A percentile compares a stretch with the other conserved stretches of the same genome.
These are phyloP conservation scores for Alternaria sp. DNA, from an alignment of 2,329 filamentous ascomycete genomes.

Conservation along the genomic window DNA sequence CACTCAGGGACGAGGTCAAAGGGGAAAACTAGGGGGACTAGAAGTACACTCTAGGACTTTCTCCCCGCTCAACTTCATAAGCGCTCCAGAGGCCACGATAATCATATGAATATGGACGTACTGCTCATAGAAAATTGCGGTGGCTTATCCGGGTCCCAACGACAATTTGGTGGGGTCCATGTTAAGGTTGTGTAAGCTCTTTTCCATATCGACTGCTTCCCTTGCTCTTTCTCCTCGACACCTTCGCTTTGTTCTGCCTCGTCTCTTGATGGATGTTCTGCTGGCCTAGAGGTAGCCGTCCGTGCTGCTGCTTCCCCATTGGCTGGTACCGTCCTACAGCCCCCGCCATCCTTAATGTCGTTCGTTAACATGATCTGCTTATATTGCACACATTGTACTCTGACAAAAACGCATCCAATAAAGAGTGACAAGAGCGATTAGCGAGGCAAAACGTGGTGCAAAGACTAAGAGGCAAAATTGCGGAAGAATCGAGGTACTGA, in stretches of 20 bases:
- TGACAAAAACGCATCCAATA: slow-evolving; percentile 1
- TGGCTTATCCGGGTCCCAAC: slow-evolving; percentile 72
- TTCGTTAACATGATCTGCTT: background rate
- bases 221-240: background rate
- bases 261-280: background rate
- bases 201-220: slow-evolving; percentile 25
- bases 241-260: background rate
- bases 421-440: background rate
- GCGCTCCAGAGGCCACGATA: background rate
- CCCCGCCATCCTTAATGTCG: slow-evolving; percentile 2
- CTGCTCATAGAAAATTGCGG: slow-evolving; percentile 70
- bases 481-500: background rate
- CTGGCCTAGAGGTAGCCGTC: background rate
- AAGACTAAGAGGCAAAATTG: background rate
- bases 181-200: slow-evolving; percentile 50
- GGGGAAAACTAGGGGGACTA: no score
- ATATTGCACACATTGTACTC: slow-evolving; percentile 2
- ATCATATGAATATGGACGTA: slow-evolving; percentile 1
- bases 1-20: background rate
- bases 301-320: background rate
- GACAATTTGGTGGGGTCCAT: slow-evolving; percentile 71
- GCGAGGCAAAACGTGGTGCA: background rate
- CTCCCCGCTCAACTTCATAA: background rate
- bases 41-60: background rate
- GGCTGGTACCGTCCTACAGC: background rate